Evolutionary conservation across 495 filamentous ascomycete species (phyloP).

Genomic region (Aspergillus ellipticus): DNA sequence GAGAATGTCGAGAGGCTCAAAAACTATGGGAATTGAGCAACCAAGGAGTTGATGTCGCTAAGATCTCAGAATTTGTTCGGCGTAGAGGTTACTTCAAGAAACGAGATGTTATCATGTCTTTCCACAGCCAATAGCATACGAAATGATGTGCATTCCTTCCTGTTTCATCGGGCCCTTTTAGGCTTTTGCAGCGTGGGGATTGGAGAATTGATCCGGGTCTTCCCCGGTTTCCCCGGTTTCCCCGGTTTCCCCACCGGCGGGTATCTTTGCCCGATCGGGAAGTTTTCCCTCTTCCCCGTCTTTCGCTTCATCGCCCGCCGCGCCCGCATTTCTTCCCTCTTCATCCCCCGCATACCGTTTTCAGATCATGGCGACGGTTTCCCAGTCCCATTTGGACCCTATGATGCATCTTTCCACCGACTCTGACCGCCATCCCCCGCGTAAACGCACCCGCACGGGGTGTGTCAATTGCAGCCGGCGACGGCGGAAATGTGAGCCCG

Average conservation of each 20-base stretch:
- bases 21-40: too few relatives aligned
- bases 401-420: constrained; percentile 6
- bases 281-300: constrained; percentile 15
- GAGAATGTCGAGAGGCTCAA: too few relatives aligned
- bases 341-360: not conserved
- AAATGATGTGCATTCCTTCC: too few relatives aligned
- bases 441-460: constrained; percentile 31
- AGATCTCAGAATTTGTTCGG: too few relatives aligned
- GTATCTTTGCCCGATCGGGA: constrained; percentile 20
- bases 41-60: too few relatives aligned
- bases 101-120: too few relatives aligned
- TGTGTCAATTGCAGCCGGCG: constrained; percentile 34
- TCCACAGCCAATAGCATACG: too few relatives aligned
- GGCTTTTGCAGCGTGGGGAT: too few relatives aligned
- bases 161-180: too few relatives aligned
- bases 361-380: not conserved
- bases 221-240: not conserved
- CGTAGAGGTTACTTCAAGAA: too few relatives aligned
- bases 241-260: constrained; percentile 15
- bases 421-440: constrained; percentile 12
- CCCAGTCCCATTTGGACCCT: not conserved
- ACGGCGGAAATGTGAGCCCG: constrained; percentile 28
- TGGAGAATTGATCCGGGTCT: too few relatives aligned
- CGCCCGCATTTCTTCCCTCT: not conserved
- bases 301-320: not conserved